phyloP scores from a whole-genome alignment of 202 grass and related monocot genomes.

The Schoenoplectus triqueter region DNA sequence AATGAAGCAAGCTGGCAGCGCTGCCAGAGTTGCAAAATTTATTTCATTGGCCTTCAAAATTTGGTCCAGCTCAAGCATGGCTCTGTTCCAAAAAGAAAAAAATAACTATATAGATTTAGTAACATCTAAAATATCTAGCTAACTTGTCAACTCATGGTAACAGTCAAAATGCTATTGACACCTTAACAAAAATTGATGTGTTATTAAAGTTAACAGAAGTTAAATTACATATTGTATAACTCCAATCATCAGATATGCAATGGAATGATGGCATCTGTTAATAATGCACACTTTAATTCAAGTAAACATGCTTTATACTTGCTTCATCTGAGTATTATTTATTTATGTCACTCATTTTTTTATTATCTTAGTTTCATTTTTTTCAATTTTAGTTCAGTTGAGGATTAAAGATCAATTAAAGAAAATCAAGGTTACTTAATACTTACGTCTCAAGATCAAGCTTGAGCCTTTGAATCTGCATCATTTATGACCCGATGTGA shows the following conservation, averaged over 20 bases:
- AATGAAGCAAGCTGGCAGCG: slow-evolving; percentile 86
- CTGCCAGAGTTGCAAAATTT: slow-evolving; percentile 97
- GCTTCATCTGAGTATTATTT: slow-evolving; percentile 9
- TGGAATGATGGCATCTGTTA: neutral
- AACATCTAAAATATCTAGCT: slow-evolving; percentile 26
- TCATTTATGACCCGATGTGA: slow-evolving; percentile 44
- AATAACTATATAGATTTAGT: neutral
- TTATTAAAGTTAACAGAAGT: neutral
- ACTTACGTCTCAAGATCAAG: slow-evolving; percentile 97
- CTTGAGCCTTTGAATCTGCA: slow-evolving; percentile 96
- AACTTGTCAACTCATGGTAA: slow-evolving; percentile 4
- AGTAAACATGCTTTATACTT: neutral
- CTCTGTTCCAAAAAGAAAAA: slow-evolving; percentile 51
- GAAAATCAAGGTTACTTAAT: neutral
- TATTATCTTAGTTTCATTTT: slow-evolving; percentile 3
- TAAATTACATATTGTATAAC: neutral
- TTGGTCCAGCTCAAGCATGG: slow-evolving; percentile 94
- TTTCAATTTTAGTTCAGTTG: neutral
- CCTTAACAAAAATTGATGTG: neutral
- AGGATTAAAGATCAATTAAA: slow-evolving; percentile 26
- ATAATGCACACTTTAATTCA: neutral
- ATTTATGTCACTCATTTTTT: slow-evolving; percentile 19
- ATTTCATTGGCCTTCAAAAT: slow-evolving; percentile 96
- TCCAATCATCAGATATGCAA: slow-evolving; percentile 8
- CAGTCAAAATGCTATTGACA: neutral